Evolutionary conservation across 1,284 basidiomycete species (phyloP).

Genomic region (Phellinidium pouzarii): DNA sequence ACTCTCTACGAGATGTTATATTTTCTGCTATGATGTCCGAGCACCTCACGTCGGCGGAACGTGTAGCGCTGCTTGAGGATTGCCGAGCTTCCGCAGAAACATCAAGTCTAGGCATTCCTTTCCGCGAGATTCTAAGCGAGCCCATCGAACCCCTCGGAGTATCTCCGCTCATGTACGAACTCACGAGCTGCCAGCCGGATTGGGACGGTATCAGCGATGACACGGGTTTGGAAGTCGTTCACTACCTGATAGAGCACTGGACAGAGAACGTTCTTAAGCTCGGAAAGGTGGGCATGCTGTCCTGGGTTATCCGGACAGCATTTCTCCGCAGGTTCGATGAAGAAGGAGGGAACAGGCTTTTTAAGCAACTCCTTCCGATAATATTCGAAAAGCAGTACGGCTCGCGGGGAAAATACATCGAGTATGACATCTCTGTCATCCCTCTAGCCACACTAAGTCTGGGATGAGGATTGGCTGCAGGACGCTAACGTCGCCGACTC

Average conservation of each 20-base stretch:
- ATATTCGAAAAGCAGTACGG: neutral
- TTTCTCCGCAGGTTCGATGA: slow-evolving; percentile 12
- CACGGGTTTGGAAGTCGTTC: slow-evolving; percentile 9
- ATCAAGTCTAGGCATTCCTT: slow-evolving; percentile 13
- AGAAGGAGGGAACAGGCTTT: slow-evolving; percentile 11
- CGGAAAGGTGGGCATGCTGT: slow-evolving; percentile 6
- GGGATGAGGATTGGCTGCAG: no score
- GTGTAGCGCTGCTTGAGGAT: slow-evolving; percentile 10
- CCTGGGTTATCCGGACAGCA: slow-evolving; percentile 11
- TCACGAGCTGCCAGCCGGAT: slow-evolving; percentile 10
- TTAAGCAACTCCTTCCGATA: slow-evolving; percentile 7
- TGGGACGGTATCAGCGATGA: slow-evolving; percentile 7
- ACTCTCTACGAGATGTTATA: slow-evolving; percentile 12
- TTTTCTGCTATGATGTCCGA: slow-evolving; percentile 11
- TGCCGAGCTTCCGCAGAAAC: slow-evolving; percentile 4
- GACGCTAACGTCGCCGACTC: no score
- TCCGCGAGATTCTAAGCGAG: slow-evolving; percentile 15
- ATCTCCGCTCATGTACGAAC: slow-evolving; percentile 14
- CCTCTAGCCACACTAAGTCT: neutral
- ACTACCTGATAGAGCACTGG: slow-evolving; percentile 14
- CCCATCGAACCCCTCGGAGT: slow-evolving; percentile 13
- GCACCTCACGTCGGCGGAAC: neutral
- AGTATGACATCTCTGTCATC: slow-evolving; percentile 12
- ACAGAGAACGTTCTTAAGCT: slow-evolving; percentile 1
- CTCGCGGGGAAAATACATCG: neutral